These are phyloP conservation scores for Angomonas ambiguus DNA, from an alignment of 208 protist genomes.

Conservation along the genomic window DNA sequence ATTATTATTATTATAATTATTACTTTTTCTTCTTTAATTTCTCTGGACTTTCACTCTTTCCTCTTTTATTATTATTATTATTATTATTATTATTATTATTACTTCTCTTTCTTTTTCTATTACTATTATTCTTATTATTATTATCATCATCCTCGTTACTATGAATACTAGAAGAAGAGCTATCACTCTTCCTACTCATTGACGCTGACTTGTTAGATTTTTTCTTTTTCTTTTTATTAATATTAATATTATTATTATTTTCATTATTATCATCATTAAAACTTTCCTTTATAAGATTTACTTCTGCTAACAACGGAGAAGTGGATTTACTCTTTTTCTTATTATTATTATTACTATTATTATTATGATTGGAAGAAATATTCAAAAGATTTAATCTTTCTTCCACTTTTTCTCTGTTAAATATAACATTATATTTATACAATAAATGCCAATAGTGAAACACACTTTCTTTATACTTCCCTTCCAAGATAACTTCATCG, in stretches of 20 bases:
- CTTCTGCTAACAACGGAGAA: background rate
- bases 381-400: slow-evolving; percentile 1
- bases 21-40: slow-evolving; percentile 11
- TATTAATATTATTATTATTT: no score
- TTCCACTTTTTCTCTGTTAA: background rate
- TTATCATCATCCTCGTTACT: no score
- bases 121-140: no score
- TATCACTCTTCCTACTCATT: no score
- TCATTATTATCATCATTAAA: no score
- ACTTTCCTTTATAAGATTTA: no score
- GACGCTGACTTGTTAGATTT: no score
- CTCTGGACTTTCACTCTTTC: background rate
- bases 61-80: background rate
- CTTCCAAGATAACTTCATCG: background rate
- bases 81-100: no score
- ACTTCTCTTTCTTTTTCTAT: background rate
- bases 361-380: no score
- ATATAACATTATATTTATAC: slow-evolving; percentile 1
- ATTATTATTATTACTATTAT: background rate
- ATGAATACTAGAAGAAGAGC: no score
- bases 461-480: background rate
- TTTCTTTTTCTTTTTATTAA: no score
- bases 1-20: slow-evolving; percentile 7
- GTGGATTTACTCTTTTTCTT: background rate
- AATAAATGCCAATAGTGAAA: background rate